A percentile compares a stretch with the other conserved stretches of the same genome.
These are phyloP conservation scores for Lactarius akahatsu DNA, from an alignment of 768 basidiomycete species.

Conservation along the genomic window DNA sequence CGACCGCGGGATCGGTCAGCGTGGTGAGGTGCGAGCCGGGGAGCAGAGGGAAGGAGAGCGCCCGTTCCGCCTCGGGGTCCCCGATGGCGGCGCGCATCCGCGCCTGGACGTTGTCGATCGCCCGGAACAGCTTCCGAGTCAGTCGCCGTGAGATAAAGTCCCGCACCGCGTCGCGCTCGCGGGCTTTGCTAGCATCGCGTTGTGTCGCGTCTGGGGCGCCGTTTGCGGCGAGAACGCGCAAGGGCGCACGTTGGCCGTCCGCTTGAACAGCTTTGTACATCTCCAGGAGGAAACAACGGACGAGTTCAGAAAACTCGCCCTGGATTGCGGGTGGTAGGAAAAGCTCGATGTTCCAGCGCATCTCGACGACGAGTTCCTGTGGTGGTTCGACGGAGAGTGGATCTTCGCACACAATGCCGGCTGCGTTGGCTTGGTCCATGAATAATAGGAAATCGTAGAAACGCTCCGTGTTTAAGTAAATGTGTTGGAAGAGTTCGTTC, in stretches of 20 bases:
- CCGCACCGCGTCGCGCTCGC: constrained; percentile 65
- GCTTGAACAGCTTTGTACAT: constrained; percentile 74
- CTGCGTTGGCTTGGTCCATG: constrained; percentile 94
- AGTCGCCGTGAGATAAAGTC: constrained; percentile 79
- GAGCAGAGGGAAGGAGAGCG: constrained; percentile 79
- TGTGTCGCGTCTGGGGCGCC: constrained; percentile 62
- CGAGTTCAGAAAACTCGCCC: constrained; percentile 63
- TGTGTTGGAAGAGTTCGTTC: constrained; percentile 92
- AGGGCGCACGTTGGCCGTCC: constrained; percentile 61
- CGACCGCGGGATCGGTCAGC: constrained; percentile 76
- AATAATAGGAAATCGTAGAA: constrained; percentile 94
- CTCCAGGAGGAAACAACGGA: constrained; percentile 85
- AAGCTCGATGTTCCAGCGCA: constrained; percentile 89
- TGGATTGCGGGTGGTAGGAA: constrained; percentile 88
- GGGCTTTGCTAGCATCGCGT: constrained; percentile 61
- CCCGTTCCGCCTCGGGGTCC: constrained; percentile 50
- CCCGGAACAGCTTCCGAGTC: constrained; percentile 74
- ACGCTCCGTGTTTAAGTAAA: constrained; percentile 79
- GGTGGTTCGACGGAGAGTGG: constrained; percentile 67
- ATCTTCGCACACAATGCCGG: constrained; percentile 83
- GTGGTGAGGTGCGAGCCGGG: constrained; percentile 83
- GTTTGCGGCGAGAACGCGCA: constrained; percentile 71
- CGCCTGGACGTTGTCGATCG: constrained; percentile 61
- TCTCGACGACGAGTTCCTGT: constrained; percentile 67
- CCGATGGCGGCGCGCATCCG: constrained; percentile 59